Evolutionary conservation across 495 filamentous ascomycete genomes (phyloP).

Genomic region (Neurospora terricola): DNA sequence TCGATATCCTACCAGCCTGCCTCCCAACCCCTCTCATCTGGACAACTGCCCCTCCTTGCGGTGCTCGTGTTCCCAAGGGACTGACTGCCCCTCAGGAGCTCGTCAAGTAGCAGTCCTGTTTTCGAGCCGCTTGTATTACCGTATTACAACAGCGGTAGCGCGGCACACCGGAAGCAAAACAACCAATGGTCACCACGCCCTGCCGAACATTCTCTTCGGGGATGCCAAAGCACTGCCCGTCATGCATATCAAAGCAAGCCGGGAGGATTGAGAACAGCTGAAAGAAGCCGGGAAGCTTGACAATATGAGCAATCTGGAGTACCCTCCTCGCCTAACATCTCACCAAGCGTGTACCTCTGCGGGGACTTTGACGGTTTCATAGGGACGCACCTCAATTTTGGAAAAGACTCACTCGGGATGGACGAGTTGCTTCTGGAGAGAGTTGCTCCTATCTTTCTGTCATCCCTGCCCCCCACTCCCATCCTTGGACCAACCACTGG

Average conservation of each 20-base stretch:
- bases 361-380: not conserved
- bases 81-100: not conserved
- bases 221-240: not conserved
- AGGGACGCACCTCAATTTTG: not conserved
- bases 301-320: not conserved
- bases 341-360: not conserved
- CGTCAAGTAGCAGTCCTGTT: not conserved
- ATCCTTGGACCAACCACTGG: constrained; percentile 13
- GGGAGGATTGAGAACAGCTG: not conserved
- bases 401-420: not conserved
- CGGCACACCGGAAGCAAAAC: constrained; percentile 9
- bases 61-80: not conserved
- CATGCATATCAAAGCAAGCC: not conserved
- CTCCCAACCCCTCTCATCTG: not conserved
- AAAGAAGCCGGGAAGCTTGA: not conserved
- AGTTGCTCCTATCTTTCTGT: not conserved
- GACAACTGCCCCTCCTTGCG: constrained; percentile 5
- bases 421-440: not conserved
- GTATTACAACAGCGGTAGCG: constrained; percentile 14
- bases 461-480: not conserved
- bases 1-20: not conserved
- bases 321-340: not conserved
- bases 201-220: not conserved
- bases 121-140: constrained; percentile 3
- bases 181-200: constrained; percentile 10